Evolutionary conservation across 78 protist species (phyloP).

Genomic region (Protostelium mycophagum): DNA sequence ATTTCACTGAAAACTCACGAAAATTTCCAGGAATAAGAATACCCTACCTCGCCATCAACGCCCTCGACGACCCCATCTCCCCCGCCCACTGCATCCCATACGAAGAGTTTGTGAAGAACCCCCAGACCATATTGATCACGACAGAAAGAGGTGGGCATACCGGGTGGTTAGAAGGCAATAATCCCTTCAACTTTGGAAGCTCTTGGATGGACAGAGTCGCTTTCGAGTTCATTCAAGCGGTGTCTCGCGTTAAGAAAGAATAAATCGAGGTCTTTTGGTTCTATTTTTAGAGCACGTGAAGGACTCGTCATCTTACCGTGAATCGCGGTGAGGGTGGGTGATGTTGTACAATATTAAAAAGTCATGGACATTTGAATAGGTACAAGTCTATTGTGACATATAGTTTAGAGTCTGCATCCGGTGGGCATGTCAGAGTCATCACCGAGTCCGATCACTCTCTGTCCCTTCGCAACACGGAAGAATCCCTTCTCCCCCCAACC

Average conservation of each 20-base stretch:
- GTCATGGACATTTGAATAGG: too few species aligned
- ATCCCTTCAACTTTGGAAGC: not conserved
- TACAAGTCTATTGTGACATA: too few species aligned
- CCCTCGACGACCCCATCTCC: slow-evolving; percentile 1
- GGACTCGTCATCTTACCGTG: too few species aligned
- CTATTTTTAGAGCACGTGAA: too few species aligned
- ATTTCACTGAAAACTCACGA: not conserved
- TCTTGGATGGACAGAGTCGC: not conserved
- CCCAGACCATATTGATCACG: not conserved
- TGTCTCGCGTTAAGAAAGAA: too few species aligned
- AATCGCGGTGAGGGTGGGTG: too few species aligned
- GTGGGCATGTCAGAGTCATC: not conserved
- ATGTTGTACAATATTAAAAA: too few species aligned
- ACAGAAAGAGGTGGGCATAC: not conserved
- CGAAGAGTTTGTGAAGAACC: not conserved
- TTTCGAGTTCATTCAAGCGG: not conserved
- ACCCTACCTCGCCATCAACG: not conserved
- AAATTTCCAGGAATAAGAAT: not conserved
- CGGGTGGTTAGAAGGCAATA: not conserved
- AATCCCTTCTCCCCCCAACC: not conserved
- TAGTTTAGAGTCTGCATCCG: too few species aligned
- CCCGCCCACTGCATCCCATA: not conserved
- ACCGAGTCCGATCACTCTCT: not conserved
- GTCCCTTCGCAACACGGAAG: not conserved
- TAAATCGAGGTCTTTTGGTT: too few species aligned